Evolutionary conservation across 208 protist genomes (phyloP).

Genomic region (Leishmania arabica): DNA sequence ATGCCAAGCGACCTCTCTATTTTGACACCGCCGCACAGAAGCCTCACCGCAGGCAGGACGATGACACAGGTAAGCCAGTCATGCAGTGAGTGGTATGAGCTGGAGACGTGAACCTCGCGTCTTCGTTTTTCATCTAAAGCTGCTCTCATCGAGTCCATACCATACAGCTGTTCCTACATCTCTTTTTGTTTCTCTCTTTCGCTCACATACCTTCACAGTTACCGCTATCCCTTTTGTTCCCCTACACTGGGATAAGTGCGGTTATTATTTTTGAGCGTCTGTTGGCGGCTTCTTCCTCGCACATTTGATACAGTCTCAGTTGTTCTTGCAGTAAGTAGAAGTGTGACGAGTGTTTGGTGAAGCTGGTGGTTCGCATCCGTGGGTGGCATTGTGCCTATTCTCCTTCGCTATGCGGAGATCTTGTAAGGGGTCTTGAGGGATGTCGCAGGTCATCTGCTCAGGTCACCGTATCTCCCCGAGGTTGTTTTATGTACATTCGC

Average conservation of each 20-base stretch:
- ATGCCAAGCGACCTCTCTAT: conserved; percentile 63
- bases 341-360: background rate
- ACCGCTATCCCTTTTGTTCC: background rate
- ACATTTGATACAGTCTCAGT: background rate
- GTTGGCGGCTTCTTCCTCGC: background rate
- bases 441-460: background rate
- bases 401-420: background rate
- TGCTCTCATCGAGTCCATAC: background rate
- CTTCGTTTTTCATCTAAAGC: background rate
- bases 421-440: background rate
- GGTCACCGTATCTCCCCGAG: background rate
- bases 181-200: background rate
- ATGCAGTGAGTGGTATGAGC: conserved; percentile 14
- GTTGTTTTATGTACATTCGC: background rate
- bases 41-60: background rate
- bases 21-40: conserved; percentile 45
- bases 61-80: background rate
- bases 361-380: background rate
- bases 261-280: background rate
- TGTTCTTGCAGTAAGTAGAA: background rate
- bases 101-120: background rate
- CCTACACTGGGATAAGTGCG: background rate
- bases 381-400: background rate
- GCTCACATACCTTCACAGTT: background rate
- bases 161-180: background rate